phyloP scores from a whole-genome alignment of 306 rosid genomes.

The Rosa multiflora region DNA sequence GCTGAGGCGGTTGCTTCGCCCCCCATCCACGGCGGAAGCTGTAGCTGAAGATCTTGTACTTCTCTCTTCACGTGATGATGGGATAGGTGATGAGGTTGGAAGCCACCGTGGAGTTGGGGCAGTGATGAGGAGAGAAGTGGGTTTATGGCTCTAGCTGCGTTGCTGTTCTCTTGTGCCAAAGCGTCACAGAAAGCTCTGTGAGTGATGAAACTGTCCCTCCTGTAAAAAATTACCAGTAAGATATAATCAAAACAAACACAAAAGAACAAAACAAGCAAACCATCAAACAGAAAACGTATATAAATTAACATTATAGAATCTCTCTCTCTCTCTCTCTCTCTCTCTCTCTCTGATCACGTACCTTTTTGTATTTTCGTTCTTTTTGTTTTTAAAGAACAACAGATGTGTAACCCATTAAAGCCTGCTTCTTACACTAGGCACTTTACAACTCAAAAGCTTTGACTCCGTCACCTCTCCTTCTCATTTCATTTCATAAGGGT shows the following conservation, averaged over 20 bases:
- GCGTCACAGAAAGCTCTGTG: conserved; percentile 93
- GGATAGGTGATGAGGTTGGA: conserved; percentile 24
- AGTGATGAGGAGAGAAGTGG: conserved; percentile 36
- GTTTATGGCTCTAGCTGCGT: conserved; percentile 34
- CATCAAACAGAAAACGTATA: not conserved
- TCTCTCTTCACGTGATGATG: conserved; percentile 26
- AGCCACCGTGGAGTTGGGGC: conserved; percentile 30
- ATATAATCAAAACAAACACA: conserved; percentile 25
- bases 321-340: conserved; percentile 6
- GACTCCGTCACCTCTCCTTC: not conserved
- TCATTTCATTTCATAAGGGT: not conserved
- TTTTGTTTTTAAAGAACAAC: conserved; percentile 13
- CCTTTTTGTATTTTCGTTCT: conserved; percentile 27
- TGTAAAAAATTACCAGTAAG: conserved; percentile 23
- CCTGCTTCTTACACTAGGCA: not conserved
- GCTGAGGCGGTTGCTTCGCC: not conserved
- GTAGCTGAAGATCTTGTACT: conserved; percentile 17
- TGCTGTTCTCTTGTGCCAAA: conserved; percentile 60
- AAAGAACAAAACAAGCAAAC: conserved; percentile 26
- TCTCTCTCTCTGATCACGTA: conserved; percentile 4
- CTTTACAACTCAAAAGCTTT: conserved; percentile 24
- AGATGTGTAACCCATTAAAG: conserved; percentile 21
- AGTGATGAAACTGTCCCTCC: conserved; percentile 90
- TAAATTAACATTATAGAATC: not conserved
- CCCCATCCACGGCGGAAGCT: conserved; percentile 19